Base-by-base conservation (phyloP, 140 eudicot species). In the Flaveria floridana region DNA sequence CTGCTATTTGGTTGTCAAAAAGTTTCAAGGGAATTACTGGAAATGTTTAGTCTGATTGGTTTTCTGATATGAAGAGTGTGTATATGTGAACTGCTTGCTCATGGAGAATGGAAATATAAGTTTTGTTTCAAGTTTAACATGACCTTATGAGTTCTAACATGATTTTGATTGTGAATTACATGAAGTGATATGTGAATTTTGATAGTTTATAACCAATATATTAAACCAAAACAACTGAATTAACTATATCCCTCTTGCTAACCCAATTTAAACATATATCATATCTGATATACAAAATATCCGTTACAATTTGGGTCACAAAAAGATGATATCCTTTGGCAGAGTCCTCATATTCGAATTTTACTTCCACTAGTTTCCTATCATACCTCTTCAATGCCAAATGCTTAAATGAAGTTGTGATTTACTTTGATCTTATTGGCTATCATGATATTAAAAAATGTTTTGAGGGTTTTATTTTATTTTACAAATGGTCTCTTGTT, bases 1-100 rank as follows among this genome's bases (percentile, higher is more conserved):
- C 99, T 64, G 99, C 99, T 1, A 94, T 94, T 69, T 94, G 99
- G 99, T 71, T 94, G 81, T 80, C 99, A 3, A 94, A 90, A 86
- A 94, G 99, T 71, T 86, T 94, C 64, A 94, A 94, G 87, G 95
- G 78, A 81, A 83, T 82, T 56, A 79, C 30, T 19, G 53, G 61
- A 68, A 57, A 70, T 48, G 64, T 66, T 12, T 81, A 81, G 46
- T 61, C 2, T 67, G 15, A 53, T 51, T 48, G 47, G 65, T 19
- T 69, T 26, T 69, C 0, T 53, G 39, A 68, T 30, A 11, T 80
- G 80, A 18, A 39, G 23, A 46, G 51, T 55, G 83, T 59, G 73
- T 72, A 72, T 65, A 34, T 61, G 57, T 79, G 86, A 85, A 76
- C 28, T 70, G 37, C 83, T 82, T 76, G 83, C 75, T 86, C 85